Base-by-base conservation (phyloP, 495 filamentous ascomycete species). In the Penicillium alfredii region DNA sequence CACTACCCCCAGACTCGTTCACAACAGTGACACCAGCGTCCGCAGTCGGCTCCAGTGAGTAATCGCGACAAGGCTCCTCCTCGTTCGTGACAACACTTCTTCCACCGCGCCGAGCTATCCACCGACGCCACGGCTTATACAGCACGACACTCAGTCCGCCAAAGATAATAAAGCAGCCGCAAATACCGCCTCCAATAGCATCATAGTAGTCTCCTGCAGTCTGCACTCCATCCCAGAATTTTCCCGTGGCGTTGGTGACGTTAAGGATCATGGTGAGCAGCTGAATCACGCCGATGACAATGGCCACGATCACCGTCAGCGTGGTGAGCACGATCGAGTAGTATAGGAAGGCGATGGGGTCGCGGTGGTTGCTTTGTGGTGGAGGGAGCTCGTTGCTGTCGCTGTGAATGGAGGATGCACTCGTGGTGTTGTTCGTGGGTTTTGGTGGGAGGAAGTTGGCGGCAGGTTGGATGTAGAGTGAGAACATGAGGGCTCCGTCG, bases 401-500 rank as follows among this genome's bases (percentile, higher is more conserved):
- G 19, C 35, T 42, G 2, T 39, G 48, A 7, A 49, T 28, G 8
- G 49, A 41, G 3, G 42, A 14, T 0, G 32, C 29, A 15, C 52
- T 47, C 4, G 51, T 38, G 7, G 25, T 12, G 13, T 30, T 38
- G 37, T 33, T 44, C 22, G 44, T 45, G n/a, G 30, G 37, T 27
- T 64, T 63, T 6, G 50, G 29, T 1, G 64, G 55, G 20, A 71
- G 63, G 53, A 71, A 71, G 45, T 71, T 68, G 8, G 61, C 46
- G 1, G 64, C 55, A 6, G 66, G 66, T 41, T 71, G 86, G 1
- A 88, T 86, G 64, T 98, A 98, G 4, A 97, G 69, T 0, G 84
- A 79, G 74, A 93, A 89, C 90, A 96, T 97, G 1, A 95, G 76
- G 5, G 90, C 88, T 8, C 90, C 90, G 49, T 97, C 90, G 0